Evolutionary conservation across 495 filamentous ascomycete species (phyloP).

Genomic region (Margaritispora aquatica): DNA sequence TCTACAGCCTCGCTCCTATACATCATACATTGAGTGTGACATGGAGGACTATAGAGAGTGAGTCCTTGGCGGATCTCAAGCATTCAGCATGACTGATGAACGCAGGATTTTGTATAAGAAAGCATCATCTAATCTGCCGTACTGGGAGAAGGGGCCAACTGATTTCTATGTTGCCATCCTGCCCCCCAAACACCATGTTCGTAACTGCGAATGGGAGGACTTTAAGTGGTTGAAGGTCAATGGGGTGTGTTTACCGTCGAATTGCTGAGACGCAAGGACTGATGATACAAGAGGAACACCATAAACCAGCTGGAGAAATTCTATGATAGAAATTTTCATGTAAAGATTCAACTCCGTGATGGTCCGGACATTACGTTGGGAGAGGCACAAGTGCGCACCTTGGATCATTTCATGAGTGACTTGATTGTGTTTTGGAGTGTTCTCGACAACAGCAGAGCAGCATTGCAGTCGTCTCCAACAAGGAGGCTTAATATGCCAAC

Average conservation of each 20-base stretch:
- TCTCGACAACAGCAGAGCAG: neutral
- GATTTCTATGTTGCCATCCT: neutral
- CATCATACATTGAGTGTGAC: no score
- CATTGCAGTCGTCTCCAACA: neutral
- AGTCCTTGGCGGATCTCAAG: neutral
- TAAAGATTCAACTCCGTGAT: neutral
- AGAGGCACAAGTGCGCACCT: neutral
- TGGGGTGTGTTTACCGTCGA: neutral
- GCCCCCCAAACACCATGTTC: neutral
- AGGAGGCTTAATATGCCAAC: neutral
- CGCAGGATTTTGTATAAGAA: neutral
- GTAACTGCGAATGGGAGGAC: neutral
- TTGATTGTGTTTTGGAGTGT: neutral
- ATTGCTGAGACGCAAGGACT: neutral
- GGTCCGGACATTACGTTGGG: neutral
- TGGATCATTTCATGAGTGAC: neutral
- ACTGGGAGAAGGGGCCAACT: neutral
- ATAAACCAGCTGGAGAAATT: neutral
- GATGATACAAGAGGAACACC: neutral
- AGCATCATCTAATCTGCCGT: neutral
- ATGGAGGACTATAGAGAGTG: neutral
- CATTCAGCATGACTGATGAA: neutral
- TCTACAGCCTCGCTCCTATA: no score
- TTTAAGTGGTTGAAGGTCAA: neutral
- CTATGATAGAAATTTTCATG: neutral